Percentiles rank a stretch among this genome's conserved stretches.
These are phyloP conservation scores for Lasiosphaeriaceae sp. DNA, from an alignment of 495 filamentous ascomycete species.

Conservation along the genomic window DNA sequence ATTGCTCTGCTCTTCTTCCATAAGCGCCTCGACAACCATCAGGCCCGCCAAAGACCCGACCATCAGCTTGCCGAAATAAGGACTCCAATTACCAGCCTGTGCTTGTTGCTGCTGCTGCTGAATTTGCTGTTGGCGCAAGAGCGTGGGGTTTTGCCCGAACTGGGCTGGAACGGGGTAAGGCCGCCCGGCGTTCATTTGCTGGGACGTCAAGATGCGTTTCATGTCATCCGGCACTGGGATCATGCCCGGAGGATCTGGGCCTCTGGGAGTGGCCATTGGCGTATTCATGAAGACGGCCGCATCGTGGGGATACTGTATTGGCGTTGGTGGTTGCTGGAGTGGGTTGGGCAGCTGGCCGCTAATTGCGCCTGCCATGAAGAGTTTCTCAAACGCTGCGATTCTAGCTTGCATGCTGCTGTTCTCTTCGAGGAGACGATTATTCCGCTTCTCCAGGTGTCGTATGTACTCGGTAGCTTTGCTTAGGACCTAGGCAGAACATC, in stretches of 20 bases:
- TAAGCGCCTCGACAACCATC: conserved; percentile 81
- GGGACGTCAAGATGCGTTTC: conserved; percentile 58
- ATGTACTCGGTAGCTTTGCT: conserved; percentile 97
- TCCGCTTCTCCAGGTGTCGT: conserved; percentile 83
- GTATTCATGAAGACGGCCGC: conserved; percentile 27
- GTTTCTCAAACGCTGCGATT: conserved; percentile 64
- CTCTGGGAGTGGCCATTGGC: conserved; percentile 28
- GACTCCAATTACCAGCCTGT: conserved; percentile 37
- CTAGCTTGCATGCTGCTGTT: conserved; percentile 70
- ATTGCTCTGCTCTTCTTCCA: conserved; percentile 51
- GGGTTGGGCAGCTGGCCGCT: conserved; percentile 40
- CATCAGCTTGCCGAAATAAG: conserved; percentile 72
- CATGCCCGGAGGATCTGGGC: conserved; percentile 56
- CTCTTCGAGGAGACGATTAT: conserved; percentile 75
- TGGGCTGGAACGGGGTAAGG: conserved; percentile 42
- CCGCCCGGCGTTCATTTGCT: conserved; percentile 37
- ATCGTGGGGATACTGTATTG: conserved; percentile 46
- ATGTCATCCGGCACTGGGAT: conserved; percentile 77
- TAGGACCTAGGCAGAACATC: conserved; percentile 50
- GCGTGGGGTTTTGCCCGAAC: conserved; percentile 30
- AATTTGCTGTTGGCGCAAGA: conserved; percentile 47
- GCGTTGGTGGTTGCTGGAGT: conserved; percentile 43
- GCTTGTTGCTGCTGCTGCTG: conserved; percentile 37
- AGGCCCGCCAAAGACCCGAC: conserved; percentile 85
- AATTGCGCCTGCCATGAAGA: conserved; percentile 59